These are phyloP conservation scores for Candida cerambycidarum DNA, from an alignment of 805 yeast species.

Conservation along the genomic window DNA sequence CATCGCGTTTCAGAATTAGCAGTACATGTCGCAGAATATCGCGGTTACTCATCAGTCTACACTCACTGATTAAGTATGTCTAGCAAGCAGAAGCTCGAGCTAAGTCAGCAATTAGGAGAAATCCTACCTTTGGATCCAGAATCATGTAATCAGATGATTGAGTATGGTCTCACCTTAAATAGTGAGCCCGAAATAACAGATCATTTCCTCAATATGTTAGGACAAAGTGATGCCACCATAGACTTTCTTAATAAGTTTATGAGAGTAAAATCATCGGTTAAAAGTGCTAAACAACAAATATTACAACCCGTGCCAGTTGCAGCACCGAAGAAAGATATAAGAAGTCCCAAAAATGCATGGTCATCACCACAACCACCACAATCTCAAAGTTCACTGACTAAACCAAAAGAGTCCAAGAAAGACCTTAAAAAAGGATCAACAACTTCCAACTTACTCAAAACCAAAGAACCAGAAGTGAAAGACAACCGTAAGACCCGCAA, in stretches of 20 bases:
- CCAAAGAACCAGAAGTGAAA: constrained; percentile 9
- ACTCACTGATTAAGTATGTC: not conserved
- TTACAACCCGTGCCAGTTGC: not conserved
- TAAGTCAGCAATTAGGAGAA: constrained; percentile 10
- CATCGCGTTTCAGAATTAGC: constrained; percentile 28
- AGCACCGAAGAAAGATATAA: not conserved
- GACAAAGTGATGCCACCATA: constrained; percentile 55
- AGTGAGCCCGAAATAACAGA: constrained; percentile 48
- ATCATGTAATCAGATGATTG: constrained; percentile 53
- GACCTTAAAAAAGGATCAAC: constrained; percentile 3
- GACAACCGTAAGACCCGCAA: constrained; percentile 35
- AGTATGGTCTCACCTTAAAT: constrained; percentile 48
- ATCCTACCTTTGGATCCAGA: constrained; percentile 59
- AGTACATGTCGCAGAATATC: too few relatives aligned
- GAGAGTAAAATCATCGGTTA: constrained; percentile 23
- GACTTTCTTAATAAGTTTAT: constrained; percentile 48
- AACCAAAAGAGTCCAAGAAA: constrained; percentile 5
- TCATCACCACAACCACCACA: not conserved
- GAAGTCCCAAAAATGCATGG: constrained; percentile 8
- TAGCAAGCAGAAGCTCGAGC: constrained; percentile 8
- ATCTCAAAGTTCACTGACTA: not conserved
- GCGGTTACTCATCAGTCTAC: not conserved
- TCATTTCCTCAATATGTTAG: constrained; percentile 57
- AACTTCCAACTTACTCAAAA: constrained; percentile 13
- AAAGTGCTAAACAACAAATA: constrained; percentile 19